phyloP scores from a whole-genome alignment of 495 filamentous ascomycete species.

The Paragyromitra xinjiangensis region DNA sequence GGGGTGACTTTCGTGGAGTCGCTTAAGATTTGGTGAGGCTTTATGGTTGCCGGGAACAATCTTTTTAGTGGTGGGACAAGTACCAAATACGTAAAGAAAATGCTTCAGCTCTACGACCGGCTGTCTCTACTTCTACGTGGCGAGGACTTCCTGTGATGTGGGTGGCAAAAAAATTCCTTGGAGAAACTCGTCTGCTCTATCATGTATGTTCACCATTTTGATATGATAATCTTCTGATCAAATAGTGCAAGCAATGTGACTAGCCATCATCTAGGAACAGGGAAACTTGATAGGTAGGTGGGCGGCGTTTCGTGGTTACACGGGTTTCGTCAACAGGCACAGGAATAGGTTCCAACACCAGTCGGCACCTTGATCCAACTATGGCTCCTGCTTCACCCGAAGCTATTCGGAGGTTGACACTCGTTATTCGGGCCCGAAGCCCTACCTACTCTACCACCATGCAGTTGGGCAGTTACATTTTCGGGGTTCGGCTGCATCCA shows the following conservation, averaged over 20 bases:
- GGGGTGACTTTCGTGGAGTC: too few relatives aligned
- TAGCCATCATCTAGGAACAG: background rate
- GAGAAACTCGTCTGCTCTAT: background rate
- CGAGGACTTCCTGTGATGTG: slow-evolving; percentile 2
- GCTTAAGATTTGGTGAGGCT: too few relatives aligned
- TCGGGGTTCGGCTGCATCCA: background rate
- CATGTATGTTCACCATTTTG: too few relatives aligned
- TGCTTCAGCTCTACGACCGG: background rate
- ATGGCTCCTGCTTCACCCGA: background rate
- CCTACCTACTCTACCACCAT: background rate
- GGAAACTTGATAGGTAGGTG: background rate
- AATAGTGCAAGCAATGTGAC: background rate
- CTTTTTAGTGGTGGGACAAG: background rate
- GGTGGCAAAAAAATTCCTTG: background rate
- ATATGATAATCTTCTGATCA: background rate
- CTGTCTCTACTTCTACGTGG: background rate
- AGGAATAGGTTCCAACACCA: background rate
- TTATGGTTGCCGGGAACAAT: too few relatives aligned
- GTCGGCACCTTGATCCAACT: background rate
- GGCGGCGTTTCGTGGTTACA: background rate
- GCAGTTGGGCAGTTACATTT: background rate
- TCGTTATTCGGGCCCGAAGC: slow-evolving; percentile 1
- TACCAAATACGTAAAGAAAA: background rate
- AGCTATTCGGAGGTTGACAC: background rate
- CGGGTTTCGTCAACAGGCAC: background rate